Base-by-base conservation (phyloP, 179 eudicot genomes). In the Spinacia oleracea region DNA sequence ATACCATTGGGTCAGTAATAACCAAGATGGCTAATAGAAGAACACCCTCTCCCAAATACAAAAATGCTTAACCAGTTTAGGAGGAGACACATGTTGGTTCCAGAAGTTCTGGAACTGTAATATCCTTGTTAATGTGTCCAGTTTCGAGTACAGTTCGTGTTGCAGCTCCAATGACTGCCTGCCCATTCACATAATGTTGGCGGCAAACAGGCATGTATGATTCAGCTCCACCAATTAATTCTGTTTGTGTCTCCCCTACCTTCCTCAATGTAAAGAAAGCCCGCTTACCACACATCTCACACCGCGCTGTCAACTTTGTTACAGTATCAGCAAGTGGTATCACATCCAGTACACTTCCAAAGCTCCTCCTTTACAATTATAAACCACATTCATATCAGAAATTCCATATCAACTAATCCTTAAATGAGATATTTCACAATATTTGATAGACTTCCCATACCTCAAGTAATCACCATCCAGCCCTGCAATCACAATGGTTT, bases 171-270 rank as follows among this genome's bases (percentile, higher is more conserved):
- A 80, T 29, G 5, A 75, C 84, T 27, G 74, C 79, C 59, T 90
- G 94, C 8, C 86, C 90, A 8, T 74, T 90, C 20, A 90, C 91
- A 79, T 91, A 96, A 81, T 96, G 99, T 42, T 84, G 96, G 60
- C 97, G 96, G 78, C 99, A 96, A 25, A 96, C 98, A 10, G 98
- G 97, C 97, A 92, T 93, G 82, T 96, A 96, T 0, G 92, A 56
- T 81, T 92, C 94, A 32, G 89, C 87, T 16, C 98, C 97, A 5
- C 97, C 98, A 55, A 96, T 87, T 60, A 96, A 79, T 82, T 93
- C 94, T 0, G 91, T 92, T 77, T 85, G 42, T 0, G 87, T 87
- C 80, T 90, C 93, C 14, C 78, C 89, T 0, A 89, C 88, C 82
- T 92, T 96, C 80, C 97, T 73, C 27, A 90, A 70, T 0, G 99